Base-by-base conservation (phyloP, 1,139 yeast species). In the Debaryomyces fabryi region DNA sequence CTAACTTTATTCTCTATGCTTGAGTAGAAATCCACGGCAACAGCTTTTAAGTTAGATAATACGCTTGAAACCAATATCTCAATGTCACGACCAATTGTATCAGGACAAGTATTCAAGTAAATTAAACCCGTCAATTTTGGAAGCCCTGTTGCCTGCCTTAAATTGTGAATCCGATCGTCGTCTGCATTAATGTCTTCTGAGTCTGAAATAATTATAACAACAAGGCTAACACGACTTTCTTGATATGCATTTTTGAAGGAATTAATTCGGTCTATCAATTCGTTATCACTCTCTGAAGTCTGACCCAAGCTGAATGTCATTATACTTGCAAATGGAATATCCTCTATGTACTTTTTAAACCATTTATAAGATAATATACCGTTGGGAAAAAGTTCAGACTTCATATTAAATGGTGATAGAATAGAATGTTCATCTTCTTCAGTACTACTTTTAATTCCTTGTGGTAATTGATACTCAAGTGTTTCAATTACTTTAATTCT, bases 311-410 rank as follows among this genome's bases (percentile, higher is more conserved):
- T 50, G 24, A 60, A 53, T 0, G 60, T 53, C 32, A 62, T 57
- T 4, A 75, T 57, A 33, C 64, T 55, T 6, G 67, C 73, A 60
- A 71, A 74, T 2, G 80, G 79, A n/a, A 68, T 45, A 9, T 58
- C 52, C 3, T 57, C 40, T 6, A 56, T 51, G 51, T 75, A 76
- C 54, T 74, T 74, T 25, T 51, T 49, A 44, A 76, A 65, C 81
- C 81, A 76, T 27, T 57, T 52, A 1, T 53, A 52, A 8, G 72
- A 64, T 8, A 76, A 53, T 6, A 76, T 67, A 1, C 80, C 81
- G 51, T 76, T 74, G 32, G 80, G 80, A 45, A 66, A 76, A 40
- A 76, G 55, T 37, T 67, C 72, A 0, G 79, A 73, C 6, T 58
- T 45, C 3, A 60, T 52, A 49, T 72, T 65, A 57, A 75, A 72